Evolutionary conservation across 164 flowering plant species (phyloP), one percentile per base, ranked within the genome.

Genomic region (Tetrastigma voinierianum): DNA sequence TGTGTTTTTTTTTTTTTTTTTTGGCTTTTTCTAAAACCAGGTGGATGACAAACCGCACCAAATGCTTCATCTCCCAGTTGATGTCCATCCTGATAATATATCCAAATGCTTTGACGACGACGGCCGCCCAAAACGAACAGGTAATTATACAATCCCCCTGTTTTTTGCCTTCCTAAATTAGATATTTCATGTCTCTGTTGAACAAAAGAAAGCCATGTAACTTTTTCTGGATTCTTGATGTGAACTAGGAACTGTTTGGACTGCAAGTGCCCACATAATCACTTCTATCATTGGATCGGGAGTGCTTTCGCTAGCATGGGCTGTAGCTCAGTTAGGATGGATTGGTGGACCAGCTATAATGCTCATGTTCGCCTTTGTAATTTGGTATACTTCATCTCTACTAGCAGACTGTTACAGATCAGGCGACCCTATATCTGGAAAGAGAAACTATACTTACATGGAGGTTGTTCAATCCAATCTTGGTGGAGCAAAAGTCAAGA

Each of bases 281-380:
- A 87, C 89, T 0, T 89, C 89, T 0, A 87, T 87, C 64, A 84
- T 87, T 9, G 91, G 91, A 4, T 84, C 89, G 9, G 89, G 91
- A 10, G 91, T 85, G 49, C 68, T 87, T 7, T 84, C 88, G 1
- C 64, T 86, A 46, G 87, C 87, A 2, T 86, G 87, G 87, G 83
- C 86, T 24, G 78, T 80, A 16, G 91, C 84, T 57, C 91, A 87
- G 73, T 70, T 87, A 9, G 88, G 88, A 13, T 87, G 91, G 91
- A 67, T 87, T 56, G 91, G 84, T 61, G 91, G 91, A 15, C 87
- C 87, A 17, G 63, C 76, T 17, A 80, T 80, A 15, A 79, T 85
- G 85, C 52, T 85, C 66, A 49, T 78, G 69, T 87, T 84, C 72
- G 69, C 86, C 52, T 76, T 81, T 25, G 81, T 87, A 25, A 84